Conservation (phyloP, 2,329 filamentous ascomycete species). For the Apiospora saccharicola region DNA sequence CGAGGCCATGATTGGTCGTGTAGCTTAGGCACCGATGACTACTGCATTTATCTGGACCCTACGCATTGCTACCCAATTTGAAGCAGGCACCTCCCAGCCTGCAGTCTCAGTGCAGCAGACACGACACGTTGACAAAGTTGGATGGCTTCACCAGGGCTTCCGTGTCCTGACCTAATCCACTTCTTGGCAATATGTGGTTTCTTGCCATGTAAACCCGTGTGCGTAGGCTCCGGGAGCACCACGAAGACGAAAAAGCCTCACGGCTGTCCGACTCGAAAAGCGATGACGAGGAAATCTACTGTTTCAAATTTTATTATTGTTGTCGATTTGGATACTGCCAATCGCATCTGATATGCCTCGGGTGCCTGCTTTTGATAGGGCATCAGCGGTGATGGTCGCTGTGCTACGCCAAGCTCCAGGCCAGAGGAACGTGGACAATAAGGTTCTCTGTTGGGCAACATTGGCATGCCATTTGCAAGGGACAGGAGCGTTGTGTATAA, state of each 20-base stretch:
- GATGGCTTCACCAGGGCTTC: slow-evolving; percentile 23
- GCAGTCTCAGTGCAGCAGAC: slow-evolving; percentile 33
- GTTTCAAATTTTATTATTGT: neutral
- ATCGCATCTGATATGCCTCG: neutral
- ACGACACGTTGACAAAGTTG: slow-evolving; percentile 29
- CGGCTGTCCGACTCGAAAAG: neutral
- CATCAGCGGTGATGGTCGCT: neutral
- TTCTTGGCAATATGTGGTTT: slow-evolving; percentile 14
- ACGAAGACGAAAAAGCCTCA: neutral
- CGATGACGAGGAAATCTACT: neutral
- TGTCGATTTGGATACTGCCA: slow-evolving; percentile 2
- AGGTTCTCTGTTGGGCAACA: slow-evolving; percentile 17
- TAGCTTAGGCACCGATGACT: slow-evolving; percentile 40
- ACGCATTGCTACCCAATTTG: slow-evolving; percentile 55
- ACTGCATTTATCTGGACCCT: slow-evolving; percentile 43
- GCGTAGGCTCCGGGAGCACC: neutral
- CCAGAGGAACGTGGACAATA: neutral
- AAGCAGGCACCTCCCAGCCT: slow-evolving; percentile 35
- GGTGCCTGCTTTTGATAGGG: neutral
- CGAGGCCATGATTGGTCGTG: slow-evolving; percentile 40
- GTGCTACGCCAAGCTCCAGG: neutral
- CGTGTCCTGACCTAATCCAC: slow-evolving; percentile 11
- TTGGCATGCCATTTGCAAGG: neutral
- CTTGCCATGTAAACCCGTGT: slow-evolving; percentile 6
- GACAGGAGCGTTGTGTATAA: neutral